These are phyloP conservation scores for Tulasnella sp. DNA, from an alignment of 768 basidiomycete genomes.

Conservation along the genomic window DNA sequence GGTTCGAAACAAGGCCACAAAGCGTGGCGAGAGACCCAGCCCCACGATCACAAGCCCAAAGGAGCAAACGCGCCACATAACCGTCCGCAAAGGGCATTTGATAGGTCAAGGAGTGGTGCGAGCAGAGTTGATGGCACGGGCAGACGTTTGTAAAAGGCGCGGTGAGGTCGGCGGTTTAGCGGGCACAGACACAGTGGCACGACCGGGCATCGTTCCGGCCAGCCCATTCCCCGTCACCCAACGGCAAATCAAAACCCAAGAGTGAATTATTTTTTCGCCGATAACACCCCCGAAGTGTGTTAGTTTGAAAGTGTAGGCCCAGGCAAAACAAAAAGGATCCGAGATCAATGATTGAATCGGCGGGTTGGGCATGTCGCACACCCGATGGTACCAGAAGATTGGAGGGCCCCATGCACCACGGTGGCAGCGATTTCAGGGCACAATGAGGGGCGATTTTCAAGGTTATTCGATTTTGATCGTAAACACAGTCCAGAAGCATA, in stretches of 20 bases:
- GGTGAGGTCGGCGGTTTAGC: background rate
- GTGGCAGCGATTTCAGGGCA: background rate
- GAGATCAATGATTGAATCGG: slow-evolving; percentile 8
- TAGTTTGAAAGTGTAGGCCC: background rate
- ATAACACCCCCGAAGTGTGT: background rate
- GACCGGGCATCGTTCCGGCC: background rate
- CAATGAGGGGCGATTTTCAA: background rate
- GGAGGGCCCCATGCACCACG: background rate
- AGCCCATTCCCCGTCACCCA: background rate
- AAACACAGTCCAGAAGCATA: background rate
- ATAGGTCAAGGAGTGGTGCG: background rate
- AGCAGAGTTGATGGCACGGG: background rate
- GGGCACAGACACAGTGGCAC: background rate
- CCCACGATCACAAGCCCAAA: background rate
- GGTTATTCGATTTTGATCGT: background rate
- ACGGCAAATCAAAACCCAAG: background rate
- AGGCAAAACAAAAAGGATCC: background rate
- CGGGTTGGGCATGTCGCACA: background rate
- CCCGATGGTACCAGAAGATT: background rate
- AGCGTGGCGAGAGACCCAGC: background rate
- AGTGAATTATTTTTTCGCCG: background rate
- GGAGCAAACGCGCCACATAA: background rate
- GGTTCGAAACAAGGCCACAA: background rate
- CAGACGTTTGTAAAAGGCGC: background rate
- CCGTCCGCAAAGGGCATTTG: background rate